phyloP scores from a whole-genome alignment of 768 basidiomycete species.

The Lentinula boryana region DNA sequence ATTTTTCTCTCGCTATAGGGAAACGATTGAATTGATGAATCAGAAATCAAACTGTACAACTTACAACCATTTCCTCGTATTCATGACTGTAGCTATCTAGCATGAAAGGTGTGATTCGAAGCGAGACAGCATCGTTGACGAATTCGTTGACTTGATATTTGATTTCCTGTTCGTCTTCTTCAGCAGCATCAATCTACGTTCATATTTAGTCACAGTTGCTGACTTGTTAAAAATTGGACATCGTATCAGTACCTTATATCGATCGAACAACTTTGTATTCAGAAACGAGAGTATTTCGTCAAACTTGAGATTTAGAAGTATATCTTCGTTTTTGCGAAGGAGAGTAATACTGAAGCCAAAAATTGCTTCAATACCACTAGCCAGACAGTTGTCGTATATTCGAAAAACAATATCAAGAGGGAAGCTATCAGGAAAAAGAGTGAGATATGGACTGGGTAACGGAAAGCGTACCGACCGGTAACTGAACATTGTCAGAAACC shows the following conservation, averaged over 20 bases:
- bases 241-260: conserved; percentile 50
- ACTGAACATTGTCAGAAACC: conserved; percentile 97
- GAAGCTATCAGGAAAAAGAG: conserved; percentile 48
- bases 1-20: conserved; percentile 55
- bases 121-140: conserved; percentile 78
- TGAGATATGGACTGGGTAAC: neutral
- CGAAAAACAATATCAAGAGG: conserved; percentile 92
- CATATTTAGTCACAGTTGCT: neutral
- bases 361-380: conserved; percentile 94
- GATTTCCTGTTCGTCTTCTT: conserved; percentile 20
- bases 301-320: conserved; percentile 76
- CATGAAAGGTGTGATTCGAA: conserved; percentile 94
- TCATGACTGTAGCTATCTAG: conserved; percentile 85
- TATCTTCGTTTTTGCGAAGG: conserved; percentile 82
- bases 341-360: conserved; percentile 91
- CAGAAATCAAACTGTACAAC: conserved; percentile 4
- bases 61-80: conserved; percentile 72
- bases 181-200: conserved; percentile 21
- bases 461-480: conserved; percentile 56
- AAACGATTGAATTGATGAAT: neutral
- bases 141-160: conserved; percentile 75
- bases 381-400: conserved; percentile 94
- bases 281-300: conserved; percentile 86
- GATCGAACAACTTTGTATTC: conserved; percentile 64
- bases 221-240: neutral